Percentiles rank a stretch among this genome's conserved stretches.
phyloP scores from a whole-genome alignment of 192 early-diverging fungal species.

The Gaertneriomyces sp. region DNA sequence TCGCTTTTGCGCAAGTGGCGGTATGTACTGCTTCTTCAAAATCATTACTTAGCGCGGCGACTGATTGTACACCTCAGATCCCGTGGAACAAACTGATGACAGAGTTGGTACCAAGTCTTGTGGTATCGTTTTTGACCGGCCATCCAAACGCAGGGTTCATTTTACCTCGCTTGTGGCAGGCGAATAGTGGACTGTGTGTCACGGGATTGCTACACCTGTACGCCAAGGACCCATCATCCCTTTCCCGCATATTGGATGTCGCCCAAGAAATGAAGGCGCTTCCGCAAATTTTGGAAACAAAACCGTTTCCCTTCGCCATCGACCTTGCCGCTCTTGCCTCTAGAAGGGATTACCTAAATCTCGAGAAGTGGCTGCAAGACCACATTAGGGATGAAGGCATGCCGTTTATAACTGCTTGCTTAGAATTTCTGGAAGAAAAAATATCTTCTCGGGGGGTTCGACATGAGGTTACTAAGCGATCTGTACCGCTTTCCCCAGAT shows the following conservation, averaged over 20 bases:
- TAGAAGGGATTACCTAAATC: conserved; percentile 70
- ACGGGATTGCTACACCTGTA: conserved; percentile 69
- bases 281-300: conserved; percentile 63
- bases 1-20: conserved; percentile 67
- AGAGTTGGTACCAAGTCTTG: conserved; percentile 59
- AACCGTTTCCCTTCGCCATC: conserved; percentile 67
- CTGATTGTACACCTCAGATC: conserved; percentile 14
- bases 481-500: conserved; percentile 61
- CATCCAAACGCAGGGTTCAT: conserved; percentile 64
- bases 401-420: conserved; percentile 63
- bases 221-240: conserved; percentile 58
- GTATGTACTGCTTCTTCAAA: conserved; percentile 33
- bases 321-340: conserved; percentile 78
- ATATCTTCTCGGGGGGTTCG: conserved; percentile 46
- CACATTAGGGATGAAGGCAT: conserved; percentile 62
- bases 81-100: conserved; percentile 46
- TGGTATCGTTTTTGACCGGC: conserved; percentile 62
- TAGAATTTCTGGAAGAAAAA: conserved; percentile 73
- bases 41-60: too few species aligned
- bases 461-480: conserved; percentile 39
- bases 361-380: conserved; percentile 83
- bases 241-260: conserved; percentile 70
- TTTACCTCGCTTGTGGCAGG: conserved; percentile 68
- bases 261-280: conserved; percentile 77
- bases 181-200: conserved; percentile 53